These are phyloP conservation scores for Botryotinia calthae DNA, from an alignment of 2,329 filamentous ascomycete species.

Conservation along the genomic window DNA sequence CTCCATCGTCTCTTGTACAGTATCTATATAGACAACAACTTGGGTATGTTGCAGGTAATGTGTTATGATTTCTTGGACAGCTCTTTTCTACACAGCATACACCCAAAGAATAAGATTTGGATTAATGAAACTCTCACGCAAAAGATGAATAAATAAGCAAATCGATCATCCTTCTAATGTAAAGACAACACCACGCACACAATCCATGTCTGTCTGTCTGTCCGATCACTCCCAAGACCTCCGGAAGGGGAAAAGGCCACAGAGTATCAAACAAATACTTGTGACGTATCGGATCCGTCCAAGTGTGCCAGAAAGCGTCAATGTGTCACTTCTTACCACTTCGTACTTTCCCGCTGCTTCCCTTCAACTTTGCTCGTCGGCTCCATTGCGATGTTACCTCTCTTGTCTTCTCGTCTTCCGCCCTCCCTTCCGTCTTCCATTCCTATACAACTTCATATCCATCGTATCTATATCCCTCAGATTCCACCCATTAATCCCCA, in stretches of 20 bases:
- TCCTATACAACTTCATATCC: neutral
- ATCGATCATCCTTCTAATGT: neutral
- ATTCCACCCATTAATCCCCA: slow-evolving; percentile 1
- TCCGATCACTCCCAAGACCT: neutral
- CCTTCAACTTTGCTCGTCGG: neutral
- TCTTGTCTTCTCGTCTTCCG: neutral
- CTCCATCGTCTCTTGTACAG: neutral
- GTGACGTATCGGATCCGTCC: neutral
- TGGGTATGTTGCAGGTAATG: neutral
- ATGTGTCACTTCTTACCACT: neutral
- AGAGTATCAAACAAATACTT: neutral
- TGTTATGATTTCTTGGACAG: neutral
- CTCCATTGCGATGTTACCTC: neutral
- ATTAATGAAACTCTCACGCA: neutral
- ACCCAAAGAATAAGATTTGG: neutral
- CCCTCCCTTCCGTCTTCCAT: neutral
- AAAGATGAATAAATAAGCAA: neutral
- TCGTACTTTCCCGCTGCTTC: neutral
- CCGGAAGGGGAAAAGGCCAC: neutral
- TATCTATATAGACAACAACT: no score
- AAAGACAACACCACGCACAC: neutral
- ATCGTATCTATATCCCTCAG: neutral
- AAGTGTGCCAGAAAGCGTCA: neutral
- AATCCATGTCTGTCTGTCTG: neutral
- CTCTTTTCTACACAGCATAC: no score